Conservation (phyloP, 345 rosid species). For the Lepidium didymum region DNA sequence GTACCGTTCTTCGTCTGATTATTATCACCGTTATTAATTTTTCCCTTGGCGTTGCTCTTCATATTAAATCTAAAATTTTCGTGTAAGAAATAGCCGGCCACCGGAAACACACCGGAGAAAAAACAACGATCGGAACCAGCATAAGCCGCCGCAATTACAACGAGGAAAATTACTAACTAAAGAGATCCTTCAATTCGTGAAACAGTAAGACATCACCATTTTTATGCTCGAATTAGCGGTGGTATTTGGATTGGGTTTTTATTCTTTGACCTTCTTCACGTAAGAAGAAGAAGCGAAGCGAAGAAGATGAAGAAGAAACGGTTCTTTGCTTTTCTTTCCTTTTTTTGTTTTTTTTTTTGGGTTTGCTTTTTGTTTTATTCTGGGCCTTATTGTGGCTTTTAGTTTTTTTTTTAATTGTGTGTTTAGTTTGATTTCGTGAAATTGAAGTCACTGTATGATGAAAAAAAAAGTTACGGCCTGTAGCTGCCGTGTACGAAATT, state of each 20-base stretch:
- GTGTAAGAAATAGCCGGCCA: slow-evolving; percentile 34
- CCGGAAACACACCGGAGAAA: slow-evolving; percentile 50
- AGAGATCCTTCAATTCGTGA: background rate
- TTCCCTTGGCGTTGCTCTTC: slow-evolving; percentile 47
- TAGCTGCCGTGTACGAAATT: too few species aligned
- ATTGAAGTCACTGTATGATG: background rate
- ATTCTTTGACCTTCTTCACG: slow-evolving; percentile 33
- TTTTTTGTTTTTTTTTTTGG: background rate
- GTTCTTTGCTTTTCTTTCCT: slow-evolving; percentile 30
- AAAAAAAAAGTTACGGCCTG: background rate
- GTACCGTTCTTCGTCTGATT: slow-evolving; percentile 26
- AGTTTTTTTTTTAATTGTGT: background rate
- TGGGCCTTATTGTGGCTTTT: background rate
- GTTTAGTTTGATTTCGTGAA: background rate
- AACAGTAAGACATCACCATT: slow-evolving; percentile 9
- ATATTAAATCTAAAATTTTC: slow-evolving; percentile 35
- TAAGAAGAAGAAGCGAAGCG: slow-evolving; percentile 19
- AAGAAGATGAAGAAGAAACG: slow-evolving; percentile 31
- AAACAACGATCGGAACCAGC: slow-evolving; percentile 40
- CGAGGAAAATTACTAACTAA: background rate
- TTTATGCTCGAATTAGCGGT: slow-evolving; percentile 14
- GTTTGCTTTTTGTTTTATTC: background rate
- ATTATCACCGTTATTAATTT: slow-evolving; percentile 26
- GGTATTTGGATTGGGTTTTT: slow-evolving; percentile 23
- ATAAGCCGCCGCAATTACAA: slow-evolving; percentile 20